These are phyloP conservation scores for Fusarium longipes DNA, from an alignment of 2,329 filamentous ascomycete species.

Conservation along the genomic window DNA sequence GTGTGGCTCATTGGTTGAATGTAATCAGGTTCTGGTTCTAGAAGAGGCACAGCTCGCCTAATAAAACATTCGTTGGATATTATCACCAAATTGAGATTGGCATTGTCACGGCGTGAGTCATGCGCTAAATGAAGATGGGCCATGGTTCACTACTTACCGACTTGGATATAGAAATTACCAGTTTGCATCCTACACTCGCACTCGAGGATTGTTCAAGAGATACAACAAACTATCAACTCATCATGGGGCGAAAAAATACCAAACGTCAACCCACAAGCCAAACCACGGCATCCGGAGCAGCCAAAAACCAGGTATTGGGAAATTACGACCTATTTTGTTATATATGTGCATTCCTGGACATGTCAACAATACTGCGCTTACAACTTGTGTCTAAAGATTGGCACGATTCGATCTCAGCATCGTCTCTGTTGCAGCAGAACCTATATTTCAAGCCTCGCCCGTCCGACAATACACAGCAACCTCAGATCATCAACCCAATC, in stretches of 20 bases:
- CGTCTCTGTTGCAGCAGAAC: neutral
- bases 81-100: neutral
- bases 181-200: rapidly evolving
- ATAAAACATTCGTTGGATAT: neutral
- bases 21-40: neutral
- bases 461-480: neutral
- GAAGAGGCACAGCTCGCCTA: neutral
- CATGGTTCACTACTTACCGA: neutral
- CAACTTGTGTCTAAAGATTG: neutral
- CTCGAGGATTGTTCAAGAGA: neutral
- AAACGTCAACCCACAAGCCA: neutral
- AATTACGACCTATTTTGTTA: neutral
- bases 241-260: neutral
- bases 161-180: neutral
- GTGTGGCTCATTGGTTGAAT: neutral
- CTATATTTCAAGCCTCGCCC: neutral
- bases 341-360: neutral
- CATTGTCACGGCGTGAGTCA: neutral
- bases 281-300: neutral
- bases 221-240: neutral
- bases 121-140: no score
- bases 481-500: neutral
- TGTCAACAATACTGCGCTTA: neutral
- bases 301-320: neutral
- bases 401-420: neutral